These are phyloP conservation scores for Syzygium syzygioides DNA, from an alignment of 441 rosid genomes.

Conservation along the genomic window DNA sequence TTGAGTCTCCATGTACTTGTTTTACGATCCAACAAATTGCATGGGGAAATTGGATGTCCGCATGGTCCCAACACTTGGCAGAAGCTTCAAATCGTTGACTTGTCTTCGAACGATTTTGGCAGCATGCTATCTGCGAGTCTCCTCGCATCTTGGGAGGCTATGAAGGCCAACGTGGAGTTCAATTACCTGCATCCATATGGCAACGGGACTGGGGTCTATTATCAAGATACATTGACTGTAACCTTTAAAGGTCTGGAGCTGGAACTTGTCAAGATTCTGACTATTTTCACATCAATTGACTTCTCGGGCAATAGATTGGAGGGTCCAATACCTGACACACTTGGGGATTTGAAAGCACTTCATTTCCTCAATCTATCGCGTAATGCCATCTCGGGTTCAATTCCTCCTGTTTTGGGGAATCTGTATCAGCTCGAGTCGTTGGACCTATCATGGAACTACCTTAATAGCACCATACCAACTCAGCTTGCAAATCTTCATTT, in stretches of 20 bases:
- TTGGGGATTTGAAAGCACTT: background rate
- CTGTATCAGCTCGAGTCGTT: too few species aligned
- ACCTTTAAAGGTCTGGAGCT: background rate
- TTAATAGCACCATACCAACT: too few species aligned
- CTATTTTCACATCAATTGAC: background rate
- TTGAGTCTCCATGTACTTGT: background rate
- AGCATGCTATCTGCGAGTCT: background rate
- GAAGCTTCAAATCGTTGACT: background rate
- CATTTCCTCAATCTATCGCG: too few species aligned
- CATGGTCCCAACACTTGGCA: background rate
- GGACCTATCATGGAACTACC: too few species aligned
- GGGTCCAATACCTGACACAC: background rate
- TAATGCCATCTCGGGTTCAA: too few species aligned
- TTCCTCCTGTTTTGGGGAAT: too few species aligned
- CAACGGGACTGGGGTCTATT: rapidly evolving
- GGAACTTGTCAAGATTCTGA: background rate
- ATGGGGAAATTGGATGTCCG: background rate
- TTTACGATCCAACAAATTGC: background rate
- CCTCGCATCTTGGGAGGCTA: background rate
- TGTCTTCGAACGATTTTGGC: background rate
- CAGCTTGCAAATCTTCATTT: too few species aligned
- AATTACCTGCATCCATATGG: rapidly evolving
- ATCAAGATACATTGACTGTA: background rate
- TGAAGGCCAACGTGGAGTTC: background rate
- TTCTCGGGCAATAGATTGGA: background rate